A percentile compares a stretch with the other conserved stretches of the same genome.
Conservation (phyloP, 1,284 basidiomycete genomes). For the Neonothopanus nambi region DNA sequence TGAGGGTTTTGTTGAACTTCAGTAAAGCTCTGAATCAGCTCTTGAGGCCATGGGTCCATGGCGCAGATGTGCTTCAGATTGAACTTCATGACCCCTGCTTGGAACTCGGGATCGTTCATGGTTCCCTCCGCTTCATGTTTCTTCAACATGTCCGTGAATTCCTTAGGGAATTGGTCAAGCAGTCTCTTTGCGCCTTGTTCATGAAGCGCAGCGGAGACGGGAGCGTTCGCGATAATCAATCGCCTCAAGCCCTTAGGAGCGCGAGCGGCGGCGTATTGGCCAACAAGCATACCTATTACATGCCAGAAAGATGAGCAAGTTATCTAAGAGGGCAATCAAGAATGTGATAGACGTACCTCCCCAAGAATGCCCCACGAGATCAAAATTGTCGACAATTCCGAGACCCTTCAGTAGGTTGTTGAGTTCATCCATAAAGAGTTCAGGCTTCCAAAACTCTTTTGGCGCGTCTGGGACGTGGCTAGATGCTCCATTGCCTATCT, state of each 20-base stretch:
- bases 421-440: slow-evolving; percentile 49
- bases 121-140: slow-evolving; percentile 50
- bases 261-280: slow-evolving; percentile 19
- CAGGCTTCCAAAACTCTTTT: slow-evolving; percentile 41
- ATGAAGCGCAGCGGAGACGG: not conserved
- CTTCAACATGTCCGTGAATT: slow-evolving; percentile 28
- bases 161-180: not conserved
- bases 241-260: slow-evolving; percentile 42
- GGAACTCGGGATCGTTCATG: slow-evolving; percentile 44
- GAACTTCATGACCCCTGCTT: slow-evolving; percentile 43
- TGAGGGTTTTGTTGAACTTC: slow-evolving; percentile 46
- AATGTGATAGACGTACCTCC: slow-evolving; percentile 29
- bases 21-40: slow-evolving; percentile 31
- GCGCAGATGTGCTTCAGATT: slow-evolving; percentile 46
- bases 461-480: slow-evolving; percentile 44
- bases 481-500: slow-evolving; percentile 48
- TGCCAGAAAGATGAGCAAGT: not conserved
- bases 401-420: slow-evolving; percentile 42
- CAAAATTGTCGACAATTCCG: slow-evolving; percentile 35
- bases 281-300: slow-evolving; percentile 35
- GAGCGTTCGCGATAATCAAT: slow-evolving; percentile 33
- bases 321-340: not conserved
- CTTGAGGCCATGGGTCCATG: slow-evolving; percentile 44
- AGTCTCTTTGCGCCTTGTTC: not conserved
- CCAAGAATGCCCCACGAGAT: slow-evolving; percentile 51